These are phyloP conservation scores for Fusarium gaditjirri DNA, from an alignment of 2,329 filamentous ascomycete genomes.

Conservation along the genomic window DNA sequence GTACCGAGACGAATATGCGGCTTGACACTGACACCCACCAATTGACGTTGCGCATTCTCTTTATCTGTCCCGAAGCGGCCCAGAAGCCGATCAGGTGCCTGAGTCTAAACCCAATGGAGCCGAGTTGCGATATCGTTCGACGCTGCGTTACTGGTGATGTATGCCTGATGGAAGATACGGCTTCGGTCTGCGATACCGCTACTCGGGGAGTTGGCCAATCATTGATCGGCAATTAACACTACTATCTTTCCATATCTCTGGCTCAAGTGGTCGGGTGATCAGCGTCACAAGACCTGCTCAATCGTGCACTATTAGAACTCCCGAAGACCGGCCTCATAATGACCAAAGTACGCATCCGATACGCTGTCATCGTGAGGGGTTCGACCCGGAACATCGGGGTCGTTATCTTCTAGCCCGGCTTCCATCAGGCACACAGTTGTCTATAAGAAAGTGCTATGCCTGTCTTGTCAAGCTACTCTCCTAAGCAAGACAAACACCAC, in stretches of 20 bases:
- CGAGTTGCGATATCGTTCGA: background rate
- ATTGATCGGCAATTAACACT: background rate
- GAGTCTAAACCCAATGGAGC: background rate
- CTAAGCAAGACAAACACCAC: background rate
- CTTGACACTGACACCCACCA: background rate
- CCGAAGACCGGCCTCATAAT: background rate
- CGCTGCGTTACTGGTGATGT: background rate
- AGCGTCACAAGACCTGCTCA: background rate
- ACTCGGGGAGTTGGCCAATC: background rate
- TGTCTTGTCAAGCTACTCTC: background rate
- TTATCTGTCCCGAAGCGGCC: background rate
- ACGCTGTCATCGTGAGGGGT: background rate
- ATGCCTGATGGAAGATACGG: background rate
- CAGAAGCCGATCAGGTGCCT: constrained; percentile 6
- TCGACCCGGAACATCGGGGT: background rate
- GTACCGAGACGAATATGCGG: background rate
- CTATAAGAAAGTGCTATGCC: constrained; percentile 9
- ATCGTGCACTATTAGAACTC: background rate
- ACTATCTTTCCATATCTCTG: background rate
- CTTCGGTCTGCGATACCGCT: background rate
- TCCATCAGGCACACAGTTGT: background rate
- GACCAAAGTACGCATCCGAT: background rate
- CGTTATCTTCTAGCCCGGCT: background rate
- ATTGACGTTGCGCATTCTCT: background rate
- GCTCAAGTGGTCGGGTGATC: background rate